A percentile compares a stretch with the other conserved stretches of the same genome.
Evolutionary conservation across 1,284 basidiomycete species (phyloP).

Genomic region (Apiotrichum domesticum): DNA sequence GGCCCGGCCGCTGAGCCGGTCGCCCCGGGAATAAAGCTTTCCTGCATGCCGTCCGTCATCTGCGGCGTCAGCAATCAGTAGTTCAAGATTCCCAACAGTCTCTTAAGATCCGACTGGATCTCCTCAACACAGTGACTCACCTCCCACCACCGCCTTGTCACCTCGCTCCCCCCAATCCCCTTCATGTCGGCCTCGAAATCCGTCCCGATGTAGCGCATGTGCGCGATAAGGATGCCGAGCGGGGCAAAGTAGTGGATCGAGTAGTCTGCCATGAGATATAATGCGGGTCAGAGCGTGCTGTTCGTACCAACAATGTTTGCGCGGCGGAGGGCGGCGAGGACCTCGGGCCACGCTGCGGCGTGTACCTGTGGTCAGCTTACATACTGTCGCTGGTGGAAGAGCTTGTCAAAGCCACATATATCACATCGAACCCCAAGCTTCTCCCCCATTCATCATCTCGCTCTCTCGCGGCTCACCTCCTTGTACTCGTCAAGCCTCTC

Average conservation of each 20-base stretch:
- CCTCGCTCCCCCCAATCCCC: slow-evolving; percentile 57
- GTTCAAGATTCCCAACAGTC: too few relatives aligned
- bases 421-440: too few relatives aligned
- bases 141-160: slow-evolving; percentile 71
- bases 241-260: slow-evolving; percentile 63
- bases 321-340: slow-evolving; percentile 60
- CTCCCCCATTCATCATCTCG: too few relatives aligned
- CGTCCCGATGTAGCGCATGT: slow-evolving; percentile 47
- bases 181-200: slow-evolving; percentile 65
- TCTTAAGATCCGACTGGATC: too few relatives aligned
- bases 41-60: slow-evolving; percentile 65
- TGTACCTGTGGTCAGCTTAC: slow-evolving; percentile 49
- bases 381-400: too few relatives aligned
- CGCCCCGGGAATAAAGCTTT: slow-evolving; percentile 63
- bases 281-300: too few relatives aligned
- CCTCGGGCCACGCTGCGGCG: slow-evolving; percentile 62
- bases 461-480: slow-evolving; percentile 27
- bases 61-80: slow-evolving; percentile 3
- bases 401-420: too few relatives aligned
- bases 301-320: slow-evolving; percentile 55
- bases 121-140: slow-evolving; percentile 44
- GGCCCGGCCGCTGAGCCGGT: slow-evolving; percentile 61
- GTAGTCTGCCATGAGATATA: slow-evolving; percentile 53
- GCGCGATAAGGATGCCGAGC: slow-evolving; percentile 59
- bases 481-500: slow-evolving; percentile 62